These are phyloP conservation scores for Lodderomyces oxycetoniae DNA, from an alignment of 1,139 yeast genomes.

Conservation along the genomic window DNA sequence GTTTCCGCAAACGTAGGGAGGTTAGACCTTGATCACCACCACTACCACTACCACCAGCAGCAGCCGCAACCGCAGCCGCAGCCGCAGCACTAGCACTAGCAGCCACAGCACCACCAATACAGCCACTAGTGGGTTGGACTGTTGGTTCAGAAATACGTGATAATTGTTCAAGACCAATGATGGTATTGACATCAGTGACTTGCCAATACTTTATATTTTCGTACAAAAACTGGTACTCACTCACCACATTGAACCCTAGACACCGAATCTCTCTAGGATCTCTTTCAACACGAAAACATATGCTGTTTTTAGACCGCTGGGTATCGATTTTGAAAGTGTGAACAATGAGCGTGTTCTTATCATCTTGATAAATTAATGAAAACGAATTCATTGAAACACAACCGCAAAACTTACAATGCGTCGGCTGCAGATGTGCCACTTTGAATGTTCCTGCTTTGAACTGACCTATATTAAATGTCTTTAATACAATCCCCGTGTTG, in stretches of 20 bases:
- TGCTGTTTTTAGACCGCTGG: conserved; percentile 71
- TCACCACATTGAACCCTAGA: conserved; percentile 71
- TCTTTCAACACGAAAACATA: conserved; percentile 85
- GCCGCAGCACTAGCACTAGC: too few species aligned
- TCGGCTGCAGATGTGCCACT: conserved; percentile 78
- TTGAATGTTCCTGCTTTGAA: conserved; percentile 57
- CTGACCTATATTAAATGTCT: conserved; percentile 55
- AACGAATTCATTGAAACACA: conserved; percentile 74
- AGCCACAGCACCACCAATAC: not conserved
- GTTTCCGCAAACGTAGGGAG: conserved; percentile 4
- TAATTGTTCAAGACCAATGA: conserved; percentile 72
- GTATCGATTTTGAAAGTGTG: conserved; percentile 67
- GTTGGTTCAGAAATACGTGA: conserved; percentile 6
- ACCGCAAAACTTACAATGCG: conserved; percentile 88
- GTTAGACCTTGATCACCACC: conserved; percentile 3
- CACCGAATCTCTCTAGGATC: conserved; percentile 90
- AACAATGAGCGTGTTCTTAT: conserved; percentile 52
- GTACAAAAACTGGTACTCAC: conserved; percentile 67
- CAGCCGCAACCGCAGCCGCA: too few species aligned
- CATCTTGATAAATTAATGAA: conserved; percentile 62
- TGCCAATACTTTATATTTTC: conserved; percentile 72
- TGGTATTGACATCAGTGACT: conserved; percentile 67
- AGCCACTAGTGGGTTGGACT: not conserved
- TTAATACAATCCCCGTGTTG: conserved; percentile 64
- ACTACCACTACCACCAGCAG: too few species aligned